Base-by-base conservation (phyloP, 129 eudicot species). In the Centaurea solstitialis region DNA sequence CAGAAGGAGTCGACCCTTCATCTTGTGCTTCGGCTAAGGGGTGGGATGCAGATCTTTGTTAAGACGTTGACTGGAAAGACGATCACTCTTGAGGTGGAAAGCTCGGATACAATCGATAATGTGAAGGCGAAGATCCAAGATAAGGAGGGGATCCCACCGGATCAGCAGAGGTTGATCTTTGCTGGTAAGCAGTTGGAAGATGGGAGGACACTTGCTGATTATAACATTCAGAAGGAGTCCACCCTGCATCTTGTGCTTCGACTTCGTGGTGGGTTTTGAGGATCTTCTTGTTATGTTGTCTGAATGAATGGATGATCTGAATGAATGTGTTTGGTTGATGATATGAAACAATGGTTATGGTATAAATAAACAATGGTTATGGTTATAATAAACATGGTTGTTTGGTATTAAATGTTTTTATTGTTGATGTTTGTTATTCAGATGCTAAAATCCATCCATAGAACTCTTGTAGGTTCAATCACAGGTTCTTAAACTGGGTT, bases 161-260 rank as follows among this genome's bases (percentile, higher is more conserved):
- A 84, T 22, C 87, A 84, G 70, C 84, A 84, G 76, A 26, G 87
- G 65, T 40, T 84, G 80, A 84, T 84, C 53, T 84, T 84, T 12
- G 87, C 87, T 2, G 84, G 87, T 1, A 84, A 84, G 53, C 84
- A 84, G 74, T 41, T 84, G 38, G 87, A 84, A 15, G 87, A 85
- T 75, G 84, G 87, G 2, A 73, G 85, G 0, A 85, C 87, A 0
- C 75, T 85, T 6, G 85, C 84, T 4, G 87, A 84, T 5, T 84
- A 84, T 18, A 84, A 83, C 5, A 83, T 83, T 59, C 87, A 84
- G 80, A 84, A 84, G 64, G 87, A 84, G 77, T 79, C 83, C 0
- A 84, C 87, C 37, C 78, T 80, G 23, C 88, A 85, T 71, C 77
- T 85, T 39, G 88, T 87, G 17, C 84, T 87, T 23, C 83, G 90